Evolutionary conservation across 1,284 basidiomycete genomes (phyloP).

Genomic region (Microbotryomycetes sp.): DNA sequence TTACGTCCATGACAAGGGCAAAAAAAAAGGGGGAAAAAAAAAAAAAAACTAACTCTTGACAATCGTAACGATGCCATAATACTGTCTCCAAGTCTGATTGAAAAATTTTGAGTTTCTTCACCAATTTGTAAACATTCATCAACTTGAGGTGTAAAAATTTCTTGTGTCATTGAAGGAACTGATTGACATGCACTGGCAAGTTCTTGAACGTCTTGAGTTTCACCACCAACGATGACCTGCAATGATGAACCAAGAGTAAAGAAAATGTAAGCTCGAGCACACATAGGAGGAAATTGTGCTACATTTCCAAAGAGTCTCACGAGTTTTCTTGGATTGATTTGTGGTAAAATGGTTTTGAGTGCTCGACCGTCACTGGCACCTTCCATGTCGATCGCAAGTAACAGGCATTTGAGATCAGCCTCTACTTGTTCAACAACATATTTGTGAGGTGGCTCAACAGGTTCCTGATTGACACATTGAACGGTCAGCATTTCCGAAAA

Average conservation of each 20-base stretch:
- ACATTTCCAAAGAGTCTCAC: slow-evolving; percentile 46
- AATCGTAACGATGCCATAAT: slow-evolving; percentile 72
- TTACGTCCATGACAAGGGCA: background rate
- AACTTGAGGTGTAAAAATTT: slow-evolving; percentile 71
- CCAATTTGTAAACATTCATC: slow-evolving; percentile 80
- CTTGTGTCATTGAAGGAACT: slow-evolving; percentile 76
- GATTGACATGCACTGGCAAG: slow-evolving; percentile 72
- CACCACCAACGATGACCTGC: slow-evolving; percentile 81
- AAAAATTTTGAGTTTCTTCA: slow-evolving; percentile 90
- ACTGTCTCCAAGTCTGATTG: slow-evolving; percentile 85
- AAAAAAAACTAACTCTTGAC: slow-evolving; percentile 59
- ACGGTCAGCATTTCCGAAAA: too few species aligned
- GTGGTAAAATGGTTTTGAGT: slow-evolving; percentile 91
- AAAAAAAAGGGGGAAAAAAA: background rate
- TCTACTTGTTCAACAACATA: slow-evolving; percentile 68
- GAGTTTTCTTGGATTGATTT: slow-evolving; percentile 92
- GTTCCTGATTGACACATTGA: background rate
- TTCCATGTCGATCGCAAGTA: slow-evolving; percentile 90
- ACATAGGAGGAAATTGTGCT: background rate
- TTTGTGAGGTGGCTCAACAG: slow-evolving; percentile 76
- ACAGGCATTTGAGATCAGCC: slow-evolving; percentile 71
- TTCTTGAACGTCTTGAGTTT: slow-evolving; percentile 57
- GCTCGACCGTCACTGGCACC: slow-evolving; percentile 94
- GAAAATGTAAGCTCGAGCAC: background rate
- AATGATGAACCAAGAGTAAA: too few species aligned